Percentiles rank a stretch among this genome's conserved stretches.
Evolutionary conservation across 2,329 filamentous ascomycete species (phyloP).

Genomic region (Cercospora nicotianae): DNA sequence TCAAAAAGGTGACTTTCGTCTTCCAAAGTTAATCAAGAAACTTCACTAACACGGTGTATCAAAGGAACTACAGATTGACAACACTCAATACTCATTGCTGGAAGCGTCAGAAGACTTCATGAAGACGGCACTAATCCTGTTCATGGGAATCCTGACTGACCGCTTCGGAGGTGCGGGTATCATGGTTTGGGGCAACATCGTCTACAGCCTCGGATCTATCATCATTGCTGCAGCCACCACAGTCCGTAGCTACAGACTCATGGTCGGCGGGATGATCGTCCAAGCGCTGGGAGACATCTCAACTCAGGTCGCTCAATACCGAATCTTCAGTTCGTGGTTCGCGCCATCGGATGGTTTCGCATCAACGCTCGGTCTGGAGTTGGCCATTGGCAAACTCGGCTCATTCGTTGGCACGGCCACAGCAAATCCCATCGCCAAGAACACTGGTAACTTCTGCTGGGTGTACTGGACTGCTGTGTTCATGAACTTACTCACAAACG

Average conservation of each 20-base stretch:
- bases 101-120: constrained; percentile 64
- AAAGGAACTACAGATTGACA: constrained; percentile 57
- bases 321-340: constrained; percentile 66
- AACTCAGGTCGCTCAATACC: constrained; percentile 65
- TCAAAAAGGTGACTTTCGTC: constrained; percentile 51
- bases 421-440: constrained; percentile 60
- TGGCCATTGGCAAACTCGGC: constrained; percentile 62
- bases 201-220: constrained; percentile 60
- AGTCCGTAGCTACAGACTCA: constrained; percentile 59
- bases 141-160: constrained; percentile 59
- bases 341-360: constrained; percentile 62
- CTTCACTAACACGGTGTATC: neutral
- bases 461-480: constrained; percentile 63
- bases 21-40: too few species aligned
- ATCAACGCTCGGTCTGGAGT: constrained; percentile 60
- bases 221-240: constrained; percentile 60
- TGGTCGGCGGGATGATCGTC: constrained; percentile 59
- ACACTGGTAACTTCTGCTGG: constrained; percentile 61
- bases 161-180: constrained; percentile 59
- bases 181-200: constrained; percentile 62
- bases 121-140: constrained; percentile 56
- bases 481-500: constrained; percentile 65
- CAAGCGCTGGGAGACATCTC: constrained; percentile 62
- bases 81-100: constrained; percentile 59
- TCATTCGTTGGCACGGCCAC: constrained; percentile 61